A percentile compares a stretch with the other conserved stretches of the same genome.
Conservation (phyloP, 2,329 filamentous ascomycete species). For the Teratosphaeriaceae sp. region DNA sequence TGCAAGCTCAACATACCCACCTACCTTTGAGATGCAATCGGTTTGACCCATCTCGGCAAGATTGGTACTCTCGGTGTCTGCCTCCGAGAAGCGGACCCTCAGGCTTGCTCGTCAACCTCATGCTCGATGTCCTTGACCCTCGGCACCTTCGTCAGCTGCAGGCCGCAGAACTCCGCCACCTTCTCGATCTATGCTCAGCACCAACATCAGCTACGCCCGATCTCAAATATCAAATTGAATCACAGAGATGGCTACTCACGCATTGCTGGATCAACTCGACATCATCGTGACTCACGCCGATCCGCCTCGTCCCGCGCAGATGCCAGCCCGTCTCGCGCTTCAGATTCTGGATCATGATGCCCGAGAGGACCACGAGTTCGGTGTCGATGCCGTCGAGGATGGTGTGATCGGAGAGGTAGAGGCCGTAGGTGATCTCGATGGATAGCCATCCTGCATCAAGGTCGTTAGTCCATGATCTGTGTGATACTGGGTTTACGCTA, state of each 20-base stretch:
- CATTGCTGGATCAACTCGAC: conserved; percentile 38
- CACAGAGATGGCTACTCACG: conserved; percentile 19
- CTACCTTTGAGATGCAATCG: too few species aligned
- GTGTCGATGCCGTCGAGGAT: conserved; percentile 50
- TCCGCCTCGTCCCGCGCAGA: conserved; percentile 42
- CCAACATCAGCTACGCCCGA: background rate
- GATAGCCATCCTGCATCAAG: conserved; percentile 45
- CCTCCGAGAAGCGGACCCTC: background rate
- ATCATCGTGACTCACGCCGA: conserved; percentile 42
- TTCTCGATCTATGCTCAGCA: conserved; percentile 30
- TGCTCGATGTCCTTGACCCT: conserved; percentile 36
- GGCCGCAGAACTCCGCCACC: conserved; percentile 30
- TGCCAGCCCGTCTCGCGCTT: conserved; percentile 50
- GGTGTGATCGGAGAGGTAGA: conserved; percentile 51
- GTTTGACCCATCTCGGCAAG: too few species aligned
- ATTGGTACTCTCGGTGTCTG: too few species aligned
- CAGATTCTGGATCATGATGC: conserved; percentile 55
- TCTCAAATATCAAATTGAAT: conserved; percentile 1
- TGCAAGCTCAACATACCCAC: too few species aligned
- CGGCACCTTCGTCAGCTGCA: conserved; percentile 30
- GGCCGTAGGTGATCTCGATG: conserved; percentile 51
- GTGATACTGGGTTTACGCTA: too few species aligned
- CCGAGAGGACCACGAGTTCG: conserved; percentile 47
- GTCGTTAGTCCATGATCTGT: conserved; percentile 11
- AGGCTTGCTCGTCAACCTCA: conserved; percentile 24